Evolutionary conservation across 2,329 filamentous ascomycete genomes (phyloP).

Genomic region (Alternaria angustiovoidea): DNA sequence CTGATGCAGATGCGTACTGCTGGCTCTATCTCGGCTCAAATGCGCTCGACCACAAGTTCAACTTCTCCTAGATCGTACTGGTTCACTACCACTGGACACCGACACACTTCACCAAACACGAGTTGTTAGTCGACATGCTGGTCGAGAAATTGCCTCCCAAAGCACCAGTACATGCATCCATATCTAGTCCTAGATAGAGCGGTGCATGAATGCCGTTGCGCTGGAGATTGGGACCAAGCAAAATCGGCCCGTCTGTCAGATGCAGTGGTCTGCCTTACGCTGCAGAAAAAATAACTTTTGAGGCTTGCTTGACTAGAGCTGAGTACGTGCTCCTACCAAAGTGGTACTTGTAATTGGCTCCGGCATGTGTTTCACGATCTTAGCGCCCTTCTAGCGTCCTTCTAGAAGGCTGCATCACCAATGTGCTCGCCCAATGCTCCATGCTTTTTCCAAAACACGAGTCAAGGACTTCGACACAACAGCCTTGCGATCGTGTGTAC

Average conservation of each 20-base stretch:
- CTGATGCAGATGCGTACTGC: constrained; percentile 1
- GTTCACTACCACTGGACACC: neutral
- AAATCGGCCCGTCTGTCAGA: constrained; percentile 15
- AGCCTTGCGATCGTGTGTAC: constrained; percentile 14
- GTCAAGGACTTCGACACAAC: constrained; percentile 20
- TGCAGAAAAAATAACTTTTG: constrained; percentile 11
- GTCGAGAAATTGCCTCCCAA: constrained; percentile 12
- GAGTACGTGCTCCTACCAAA: constrained; percentile 18
- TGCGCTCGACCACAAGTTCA: neutral
- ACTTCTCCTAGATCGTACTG: neutral
- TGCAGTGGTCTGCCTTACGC: constrained; percentile 10
- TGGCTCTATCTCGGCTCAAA: constrained; percentile 5
- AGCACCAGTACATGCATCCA: constrained; percentile 2
- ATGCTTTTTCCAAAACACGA: constrained; percentile 28
- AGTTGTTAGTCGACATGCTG: neutral
- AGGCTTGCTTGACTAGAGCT: constrained; percentile 23
- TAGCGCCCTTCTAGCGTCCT: constrained; percentile 42
- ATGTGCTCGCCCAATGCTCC: constrained; percentile 37
- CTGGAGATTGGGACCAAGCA: constrained; percentile 13
- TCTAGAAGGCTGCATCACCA: constrained; percentile 32
- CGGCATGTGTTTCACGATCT: constrained; percentile 36
- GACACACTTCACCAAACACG: neutral
- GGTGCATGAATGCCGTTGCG: constrained; percentile 14
- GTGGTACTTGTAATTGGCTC: constrained; percentile 22
- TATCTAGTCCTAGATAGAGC: constrained; percentile 10